These are phyloP conservation scores for Alternaria viburni DNA, from an alignment of 2,329 filamentous ascomycete genomes.

Conservation along the genomic window DNA sequence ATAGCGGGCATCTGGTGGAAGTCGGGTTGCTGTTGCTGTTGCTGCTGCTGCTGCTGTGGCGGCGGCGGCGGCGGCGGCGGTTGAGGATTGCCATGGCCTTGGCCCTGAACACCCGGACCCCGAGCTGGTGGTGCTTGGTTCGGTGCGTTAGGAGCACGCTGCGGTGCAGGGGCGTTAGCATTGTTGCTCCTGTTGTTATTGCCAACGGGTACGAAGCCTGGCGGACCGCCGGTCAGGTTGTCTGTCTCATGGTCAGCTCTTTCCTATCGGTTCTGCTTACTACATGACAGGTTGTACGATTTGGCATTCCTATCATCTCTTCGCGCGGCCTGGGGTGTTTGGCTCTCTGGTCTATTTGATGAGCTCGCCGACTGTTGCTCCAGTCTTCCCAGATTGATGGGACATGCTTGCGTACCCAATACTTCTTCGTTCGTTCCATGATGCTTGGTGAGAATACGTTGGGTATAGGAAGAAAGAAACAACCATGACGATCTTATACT, in stretches of 20 bases:
- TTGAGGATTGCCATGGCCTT: background rate
- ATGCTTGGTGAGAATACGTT: background rate
- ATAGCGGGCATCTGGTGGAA: background rate
- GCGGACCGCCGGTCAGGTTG: background rate
- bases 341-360: background rate
- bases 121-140: background rate
- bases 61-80: background rate
- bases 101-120: background rate
- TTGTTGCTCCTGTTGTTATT: background rate
- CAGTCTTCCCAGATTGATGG: background rate
- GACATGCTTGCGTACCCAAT: background rate
- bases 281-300: background rate
- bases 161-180: fast-evolving
- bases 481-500: background rate
- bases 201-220: background rate
- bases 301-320: background rate
- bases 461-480: background rate
- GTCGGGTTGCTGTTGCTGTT: background rate
- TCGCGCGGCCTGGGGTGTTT: background rate
- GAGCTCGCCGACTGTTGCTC: background rate
- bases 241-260: background rate
- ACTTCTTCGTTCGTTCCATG: background rate
- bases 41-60: background rate
- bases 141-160: background rate
- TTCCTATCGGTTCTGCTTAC: background rate